Evolutionary conservation across 495 filamentous ascomycete genomes (phyloP), one percentile per base, ranked within the genome.

Genomic region (Darksidea phi): DNA sequence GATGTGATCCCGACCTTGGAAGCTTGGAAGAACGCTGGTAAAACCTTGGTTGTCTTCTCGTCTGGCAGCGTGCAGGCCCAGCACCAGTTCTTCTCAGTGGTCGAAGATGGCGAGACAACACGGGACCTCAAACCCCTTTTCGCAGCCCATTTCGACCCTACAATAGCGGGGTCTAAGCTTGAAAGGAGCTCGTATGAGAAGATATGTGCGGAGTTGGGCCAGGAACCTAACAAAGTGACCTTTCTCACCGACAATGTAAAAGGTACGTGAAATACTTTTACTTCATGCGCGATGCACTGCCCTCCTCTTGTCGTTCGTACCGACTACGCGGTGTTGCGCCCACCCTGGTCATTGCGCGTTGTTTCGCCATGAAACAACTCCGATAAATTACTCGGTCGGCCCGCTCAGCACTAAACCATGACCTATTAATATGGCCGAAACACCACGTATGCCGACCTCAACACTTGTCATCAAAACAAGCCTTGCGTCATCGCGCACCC

Each of bases 181-280:
- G 82, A 87, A 61, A 57, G 66, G 32, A 70, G 59, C 34, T 88
- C 85, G 67, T 90, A 90, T 70, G 69, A 71, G 67, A 80, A 71
- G 57, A 89, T 90, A 59, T 74, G 70, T 11, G 66, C 67, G 51
- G 72, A 77, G 51, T 63, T 79, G n/a, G 72, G 75, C 3, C 49
- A 41, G 36, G 28, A 50, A 21, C 45, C 71, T 6, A 61, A 49
- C 38, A 72, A 80, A 59, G 85, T 85, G 76, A 72, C 88, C 24
- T 90, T 90, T 68, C 70, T 89, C 41, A 88, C 84, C 56, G 87
- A 90, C 72, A 88, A 86, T 66, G 76, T 83, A 26, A 84, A 80
- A 66, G 71, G 71, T 73, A 61, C 11, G 58, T 57, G 28, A 10
- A 48, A 24, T 18, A 12, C 26, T 47, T 24, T 58, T 4, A 8